Conservation (phyloP, 2,329 filamentous ascomycete genomes). For the Cladosporium sp. region DNA sequence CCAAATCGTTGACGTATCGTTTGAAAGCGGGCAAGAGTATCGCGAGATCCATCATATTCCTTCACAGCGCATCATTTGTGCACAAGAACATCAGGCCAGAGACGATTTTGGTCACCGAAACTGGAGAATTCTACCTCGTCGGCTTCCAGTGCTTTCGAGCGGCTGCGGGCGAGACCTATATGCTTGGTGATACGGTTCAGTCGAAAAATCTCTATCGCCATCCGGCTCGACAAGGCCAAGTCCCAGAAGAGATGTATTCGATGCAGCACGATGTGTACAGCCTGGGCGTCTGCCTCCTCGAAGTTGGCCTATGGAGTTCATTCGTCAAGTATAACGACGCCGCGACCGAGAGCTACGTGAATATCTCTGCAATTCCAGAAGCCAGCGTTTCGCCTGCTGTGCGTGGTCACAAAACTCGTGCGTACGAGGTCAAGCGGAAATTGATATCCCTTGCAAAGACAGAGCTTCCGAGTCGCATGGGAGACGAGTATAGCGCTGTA, state of each 20-base stretch:
- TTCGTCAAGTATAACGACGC: slow-evolving; percentile 27
- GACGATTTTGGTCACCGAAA: slow-evolving; percentile 32
- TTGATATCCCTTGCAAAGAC: slow-evolving; percentile 22
- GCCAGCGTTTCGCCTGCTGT: background rate
- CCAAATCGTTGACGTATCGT: background rate
- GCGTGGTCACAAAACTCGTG: slow-evolving; percentile 1
- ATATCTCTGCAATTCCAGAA: background rate
- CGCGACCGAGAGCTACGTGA: background rate
- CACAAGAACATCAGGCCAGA: slow-evolving; percentile 47
- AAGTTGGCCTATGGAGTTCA: slow-evolving; percentile 48
- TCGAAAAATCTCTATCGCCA: slow-evolving; percentile 49
- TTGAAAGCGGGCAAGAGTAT: background rate
- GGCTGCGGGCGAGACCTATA: slow-evolving; percentile 30
- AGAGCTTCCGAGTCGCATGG: slow-evolving; percentile 28
- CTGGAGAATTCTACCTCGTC: slow-evolving; percentile 36
- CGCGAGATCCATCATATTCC: slow-evolving; percentile 27
- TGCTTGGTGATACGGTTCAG: slow-evolving; percentile 37
- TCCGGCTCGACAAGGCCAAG: slow-evolving; percentile 43
- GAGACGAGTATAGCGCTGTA: slow-evolving; percentile 30
- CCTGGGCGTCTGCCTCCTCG: slow-evolving; percentile 51
- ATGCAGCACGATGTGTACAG: slow-evolving; percentile 58
- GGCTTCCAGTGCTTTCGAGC: slow-evolving; percentile 44
- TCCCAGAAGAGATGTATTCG: slow-evolving; percentile 36
- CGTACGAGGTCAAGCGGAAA: slow-evolving; percentile 16
- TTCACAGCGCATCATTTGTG: slow-evolving; percentile 41